Conservation (phyloP, 345 rosid genomes). For the Aegle marmelos region DNA sequence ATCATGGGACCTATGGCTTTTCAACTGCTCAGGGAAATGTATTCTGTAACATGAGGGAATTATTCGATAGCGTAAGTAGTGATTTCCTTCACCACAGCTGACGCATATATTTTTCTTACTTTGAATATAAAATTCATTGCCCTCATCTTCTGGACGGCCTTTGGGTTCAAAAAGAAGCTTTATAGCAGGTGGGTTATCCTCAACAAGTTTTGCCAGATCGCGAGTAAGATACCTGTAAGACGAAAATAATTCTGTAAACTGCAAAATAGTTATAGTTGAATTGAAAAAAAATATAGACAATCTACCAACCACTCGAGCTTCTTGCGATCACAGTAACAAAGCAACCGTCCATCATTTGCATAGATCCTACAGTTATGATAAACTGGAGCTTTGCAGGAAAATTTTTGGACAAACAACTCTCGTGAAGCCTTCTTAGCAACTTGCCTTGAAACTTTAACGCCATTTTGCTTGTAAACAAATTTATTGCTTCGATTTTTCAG, state of each 20-base stretch:
- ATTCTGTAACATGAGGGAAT: conserved; percentile 96
- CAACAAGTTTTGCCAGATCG: conserved; percentile 78
- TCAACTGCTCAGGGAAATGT: conserved; percentile 96
- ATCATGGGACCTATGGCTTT: conserved; percentile 99
- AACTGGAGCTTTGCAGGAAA: conserved; percentile 96
- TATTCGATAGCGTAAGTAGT: conserved; percentile 85
- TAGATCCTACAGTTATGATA: conserved; percentile 94
- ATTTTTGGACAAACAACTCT: conserved; percentile 77
- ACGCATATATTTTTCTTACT: conserved; percentile 93
- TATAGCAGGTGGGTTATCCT: conserved; percentile 80
- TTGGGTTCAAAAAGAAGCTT: conserved; percentile 93
- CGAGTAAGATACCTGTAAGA: conserved; percentile 66
- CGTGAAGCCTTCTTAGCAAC: conserved; percentile 70
- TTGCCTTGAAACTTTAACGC: conserved; percentile 47
- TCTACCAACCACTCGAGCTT: conserved; percentile 85
- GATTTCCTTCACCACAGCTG: conserved; percentile 93
- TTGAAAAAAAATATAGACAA: conserved; percentile 8
- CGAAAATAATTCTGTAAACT: conserved; percentile 12
- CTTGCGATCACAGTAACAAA: conserved; percentile 87
- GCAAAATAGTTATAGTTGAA: conserved; percentile 6
- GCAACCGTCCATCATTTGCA: conserved; percentile 87
- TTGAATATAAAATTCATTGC: conserved; percentile 89
- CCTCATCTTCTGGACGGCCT: conserved; percentile 98
- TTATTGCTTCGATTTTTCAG: conserved; percentile 20
- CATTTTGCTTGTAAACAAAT: conserved; percentile 47